A percentile compares a stretch with the other conserved stretches of the same genome.
Conservation (phyloP, 2,329 filamentous ascomycete genomes). For the Fusarium fujikuroi region DNA sequence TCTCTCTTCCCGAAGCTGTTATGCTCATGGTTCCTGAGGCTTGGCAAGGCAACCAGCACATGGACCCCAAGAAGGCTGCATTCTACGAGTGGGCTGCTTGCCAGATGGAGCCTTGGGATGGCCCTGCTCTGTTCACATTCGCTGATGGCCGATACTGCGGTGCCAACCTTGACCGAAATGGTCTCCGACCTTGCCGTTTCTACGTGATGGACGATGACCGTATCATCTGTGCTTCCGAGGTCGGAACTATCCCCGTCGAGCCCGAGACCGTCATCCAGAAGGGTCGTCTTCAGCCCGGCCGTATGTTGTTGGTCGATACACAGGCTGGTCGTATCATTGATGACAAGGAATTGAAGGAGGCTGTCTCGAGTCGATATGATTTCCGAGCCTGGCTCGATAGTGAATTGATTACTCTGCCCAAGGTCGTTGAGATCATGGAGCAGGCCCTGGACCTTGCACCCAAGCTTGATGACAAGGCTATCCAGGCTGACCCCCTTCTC, state of each 20-base stretch:
- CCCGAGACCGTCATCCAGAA: conserved; percentile 92
- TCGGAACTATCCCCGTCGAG: conserved; percentile 91
- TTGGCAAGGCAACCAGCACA: conserved; percentile 91
- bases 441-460: conserved; percentile 71
- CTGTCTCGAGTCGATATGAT: conserved; percentile 86
- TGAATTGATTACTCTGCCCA: conserved; percentile 83
- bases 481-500: conserved; percentile 87
- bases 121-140: conserved; percentile 95
- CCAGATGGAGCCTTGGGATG: conserved; percentile 99
- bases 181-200: conserved; percentile 93
- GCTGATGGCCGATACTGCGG: conserved; percentile 96
- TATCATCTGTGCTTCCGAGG: conserved; percentile 96
- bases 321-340: conserved; percentile 91
- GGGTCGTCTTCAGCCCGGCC: conserved; percentile 90
- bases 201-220: conserved; percentile 97
- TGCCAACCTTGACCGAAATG: conserved; percentile 96
- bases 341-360: conserved; percentile 89
- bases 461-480: conserved; percentile 72
- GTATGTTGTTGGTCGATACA: conserved; percentile 96
- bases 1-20: conserved; percentile 93
- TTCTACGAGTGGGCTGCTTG: conserved; percentile 99
- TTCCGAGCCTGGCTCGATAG: conserved; percentile 90
- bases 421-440: conserved; percentile 72
- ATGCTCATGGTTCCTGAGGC: conserved; percentile 99
- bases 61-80: conserved; percentile 94